phyloP scores from a whole-genome alignment of 2,329 filamentous ascomycete genomes.

The Colletotrichum sp. region DNA sequence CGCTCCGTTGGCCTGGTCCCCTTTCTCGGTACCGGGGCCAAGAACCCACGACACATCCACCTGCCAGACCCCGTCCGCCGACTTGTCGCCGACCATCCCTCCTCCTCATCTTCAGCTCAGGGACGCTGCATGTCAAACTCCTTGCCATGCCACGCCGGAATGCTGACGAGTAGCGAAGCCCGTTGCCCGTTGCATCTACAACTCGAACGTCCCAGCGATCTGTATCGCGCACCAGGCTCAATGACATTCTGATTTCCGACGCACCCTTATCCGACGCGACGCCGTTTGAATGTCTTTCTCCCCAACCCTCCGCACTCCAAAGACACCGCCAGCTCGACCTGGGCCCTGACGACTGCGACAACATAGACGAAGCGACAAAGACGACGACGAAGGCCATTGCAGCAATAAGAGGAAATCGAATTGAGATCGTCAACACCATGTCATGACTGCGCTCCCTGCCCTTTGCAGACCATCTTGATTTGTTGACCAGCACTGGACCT shows the following conservation, averaged over 20 bases:
- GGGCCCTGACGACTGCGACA: background rate
- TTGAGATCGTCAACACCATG: background rate
- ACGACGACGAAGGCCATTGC: background rate
- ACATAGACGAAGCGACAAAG: background rate
- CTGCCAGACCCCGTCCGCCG: background rate
- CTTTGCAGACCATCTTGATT: background rate
- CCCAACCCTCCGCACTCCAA: background rate
- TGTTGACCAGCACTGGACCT: background rate
- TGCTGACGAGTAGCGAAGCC: background rate
- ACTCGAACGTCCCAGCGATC: background rate
- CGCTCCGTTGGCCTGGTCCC: background rate
- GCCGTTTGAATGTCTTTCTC: constrained; percentile 6
- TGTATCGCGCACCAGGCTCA: background rate
- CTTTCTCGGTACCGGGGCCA: background rate
- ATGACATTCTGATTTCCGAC: background rate
- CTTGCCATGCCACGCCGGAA: background rate
- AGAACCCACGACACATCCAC: background rate
- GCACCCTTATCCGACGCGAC: background rate
- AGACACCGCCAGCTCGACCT: background rate
- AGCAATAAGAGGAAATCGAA: background rate
- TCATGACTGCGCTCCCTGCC: background rate
- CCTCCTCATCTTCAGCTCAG: background rate
- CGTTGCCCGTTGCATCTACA: background rate
- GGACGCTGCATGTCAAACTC: background rate
- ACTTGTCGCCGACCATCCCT: background rate